Conservation (phyloP, 108 stramenopile species). For the Stephanodiscus minutulus region DNA sequence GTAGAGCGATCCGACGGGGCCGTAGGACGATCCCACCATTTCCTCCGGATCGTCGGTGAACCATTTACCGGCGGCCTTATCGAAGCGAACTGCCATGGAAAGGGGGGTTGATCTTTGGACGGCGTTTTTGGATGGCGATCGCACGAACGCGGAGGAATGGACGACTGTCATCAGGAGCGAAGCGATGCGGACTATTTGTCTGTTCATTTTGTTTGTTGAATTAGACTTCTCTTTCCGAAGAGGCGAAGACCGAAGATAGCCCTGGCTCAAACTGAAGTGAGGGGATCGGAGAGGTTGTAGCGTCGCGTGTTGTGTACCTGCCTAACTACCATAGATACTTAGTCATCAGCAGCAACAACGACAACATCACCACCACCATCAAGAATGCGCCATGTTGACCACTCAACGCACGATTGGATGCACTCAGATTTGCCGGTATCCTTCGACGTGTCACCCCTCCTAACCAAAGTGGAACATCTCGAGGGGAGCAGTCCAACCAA, state of each 20-base stretch:
- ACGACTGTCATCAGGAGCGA: slow-evolving; percentile 1
- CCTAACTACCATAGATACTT: no score
- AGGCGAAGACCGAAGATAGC: no score
- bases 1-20: slow-evolving; percentile 51
- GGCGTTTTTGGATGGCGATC: neutral
- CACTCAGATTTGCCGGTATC: slow-evolving; percentile 22
- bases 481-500: neutral
- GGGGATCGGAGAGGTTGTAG: no score
- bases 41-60: slow-evolving; percentile 46
- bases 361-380: neutral
- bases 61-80: slow-evolving; percentile 20
- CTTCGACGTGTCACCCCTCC: slow-evolving; percentile 31
- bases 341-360: neutral
- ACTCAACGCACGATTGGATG: neutral
- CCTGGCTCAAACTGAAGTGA: no score
- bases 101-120: slow-evolving; percentile 1
- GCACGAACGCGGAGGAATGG: slow-evolving; percentile 6
- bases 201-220: no score
- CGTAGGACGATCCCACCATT: slow-evolving; percentile 55
- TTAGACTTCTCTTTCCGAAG: no score
- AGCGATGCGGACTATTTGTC: neutral
- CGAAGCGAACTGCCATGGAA: slow-evolving; percentile 6
- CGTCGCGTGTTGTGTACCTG: no score
- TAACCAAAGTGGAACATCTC: slow-evolving; percentile 20
- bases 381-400: neutral